Percentiles rank a stretch among this genome's conserved stretches.
Conservation (phyloP, 192 early-diverging fungal genomes). For the Physocladia obscura region DNA sequence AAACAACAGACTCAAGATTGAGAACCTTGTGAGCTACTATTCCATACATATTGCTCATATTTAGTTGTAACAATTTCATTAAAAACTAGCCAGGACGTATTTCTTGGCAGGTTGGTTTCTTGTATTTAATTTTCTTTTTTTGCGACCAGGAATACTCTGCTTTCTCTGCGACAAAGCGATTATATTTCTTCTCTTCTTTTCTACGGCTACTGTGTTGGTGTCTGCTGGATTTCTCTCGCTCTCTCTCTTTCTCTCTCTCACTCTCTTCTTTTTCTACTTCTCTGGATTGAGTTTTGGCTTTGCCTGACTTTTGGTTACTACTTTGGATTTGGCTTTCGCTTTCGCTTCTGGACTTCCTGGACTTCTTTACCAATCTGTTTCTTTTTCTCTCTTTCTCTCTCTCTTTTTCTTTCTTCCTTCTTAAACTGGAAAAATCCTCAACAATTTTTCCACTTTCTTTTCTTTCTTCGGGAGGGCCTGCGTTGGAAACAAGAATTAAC, state of each 20-base stretch:
- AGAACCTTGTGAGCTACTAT: conserved; percentile 2
- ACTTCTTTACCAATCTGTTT: neutral
- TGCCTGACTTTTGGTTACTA: neutral
- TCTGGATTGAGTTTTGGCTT: no score
- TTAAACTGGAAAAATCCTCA: no score
- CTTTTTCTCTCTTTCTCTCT: no score
- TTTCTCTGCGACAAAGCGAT: no score
- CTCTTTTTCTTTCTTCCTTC: no score
- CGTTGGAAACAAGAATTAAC: neutral
- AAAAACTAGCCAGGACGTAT: conserved; percentile 16
- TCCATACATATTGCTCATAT: conserved; percentile 14
- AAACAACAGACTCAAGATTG: conserved; percentile 18
- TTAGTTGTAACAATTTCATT: no score
- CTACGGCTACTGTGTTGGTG: no score
- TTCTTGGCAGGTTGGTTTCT: conserved; percentile 42
- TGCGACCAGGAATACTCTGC: neutral
- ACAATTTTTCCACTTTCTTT: no score
- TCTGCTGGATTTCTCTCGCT: neutral
- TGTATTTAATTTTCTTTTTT: conserved; percentile 2
- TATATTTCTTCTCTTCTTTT: no score
- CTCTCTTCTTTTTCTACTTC: no score
- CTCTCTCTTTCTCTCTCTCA: neutral
- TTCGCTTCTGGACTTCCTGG: neutral
- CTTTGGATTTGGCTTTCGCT: neutral
- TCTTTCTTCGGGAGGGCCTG: no score